Base-by-base conservation (phyloP, 2,329 filamentous ascomycete genomes). In the Penicillium brevicompactum region DNA sequence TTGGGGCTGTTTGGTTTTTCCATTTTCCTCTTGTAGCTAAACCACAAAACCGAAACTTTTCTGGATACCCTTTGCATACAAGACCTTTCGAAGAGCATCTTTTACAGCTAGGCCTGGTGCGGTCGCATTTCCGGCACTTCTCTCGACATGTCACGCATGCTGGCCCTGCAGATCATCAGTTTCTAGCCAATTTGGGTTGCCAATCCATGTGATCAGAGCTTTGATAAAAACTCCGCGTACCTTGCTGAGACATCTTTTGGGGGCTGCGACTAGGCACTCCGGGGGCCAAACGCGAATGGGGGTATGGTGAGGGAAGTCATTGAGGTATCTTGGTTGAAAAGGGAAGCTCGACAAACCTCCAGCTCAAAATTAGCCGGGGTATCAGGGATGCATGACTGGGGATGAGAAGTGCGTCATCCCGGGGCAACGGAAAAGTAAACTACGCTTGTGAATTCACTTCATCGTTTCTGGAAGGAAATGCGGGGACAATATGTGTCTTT, bases 101-200 rank as follows among this genome's bases (percentile, higher is more conserved):
- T 46, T 64, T 61, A 41, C 69, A 71, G 14, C 54, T 58, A 3
- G 69, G 69, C 13, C 64, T 63, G n/a, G 56, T 58, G 2, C 68
- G 68, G 48, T 71, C 69, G 46, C 69, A 71, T 56, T 62, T 62
- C 14, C 69, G 66, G 34, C 65, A 70, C 51, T 71, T 71, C 50
- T 71, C 63, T 51, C 69, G 64, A 49, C 69, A 71, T 51, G 69
- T 71, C 52, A 65, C 49, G 51, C 69, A 71, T 44, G 69, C 69
- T 24, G 69, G 64, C 38, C 63, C 69, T 70, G 21, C 31, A 14
- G 31, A 14, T 34, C 13, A 14, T 34, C 10, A 34, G 31, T 10
- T 34, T 11, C 13, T 34, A 34, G 31, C 9, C 31, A 11, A 10
- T 14, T 2, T 3, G n/a, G n/a, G n/a, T n/a, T n/a, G n/a, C n/a